These are phyloP conservation scores for Onygenales sp. DNA, from an alignment of 2,329 filamentous ascomycete genomes.

Conservation along the genomic window DNA sequence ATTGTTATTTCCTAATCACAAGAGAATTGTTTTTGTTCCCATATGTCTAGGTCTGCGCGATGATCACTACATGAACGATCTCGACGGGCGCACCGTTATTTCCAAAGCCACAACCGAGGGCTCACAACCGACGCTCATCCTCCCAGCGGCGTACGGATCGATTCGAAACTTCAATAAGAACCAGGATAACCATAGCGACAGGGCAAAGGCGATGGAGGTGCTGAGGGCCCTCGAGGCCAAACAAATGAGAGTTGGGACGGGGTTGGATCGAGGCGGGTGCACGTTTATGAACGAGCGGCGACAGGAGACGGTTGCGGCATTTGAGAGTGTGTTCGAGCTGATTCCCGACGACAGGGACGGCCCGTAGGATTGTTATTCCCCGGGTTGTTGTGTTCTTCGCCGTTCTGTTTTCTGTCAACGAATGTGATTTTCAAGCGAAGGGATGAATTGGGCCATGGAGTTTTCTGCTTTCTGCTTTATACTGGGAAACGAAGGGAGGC, in stretches of 20 bases:
- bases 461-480: no score
- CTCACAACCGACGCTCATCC: conserved; percentile 26
- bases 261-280: conserved; percentile 44
- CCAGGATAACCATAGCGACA: conserved; percentile 32
- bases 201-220: conserved; percentile 38
- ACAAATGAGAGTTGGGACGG: conserved; percentile 44
- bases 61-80: conserved; percentile 11
- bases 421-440: no score
- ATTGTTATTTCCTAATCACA: conserved; percentile 12
- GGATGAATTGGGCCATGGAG: no score
- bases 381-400: neutral
- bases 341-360: conserved; percentile 9
- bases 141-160: conserved; percentile 25
- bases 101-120: conserved; percentile 10
- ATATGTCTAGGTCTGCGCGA: conserved; percentile 8
- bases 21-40: conserved; percentile 3
- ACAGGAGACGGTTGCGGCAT: conserved; percentile 40
- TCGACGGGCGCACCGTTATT: conserved; percentile 12
- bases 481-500: no score
- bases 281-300: conserved; percentile 45
- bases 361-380: neutral
- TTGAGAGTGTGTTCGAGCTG: conserved; percentile 38
- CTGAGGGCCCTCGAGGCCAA: conserved; percentile 38
- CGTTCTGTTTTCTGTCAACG: no score
- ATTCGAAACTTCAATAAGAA: conserved; percentile 33